Base-by-base conservation (phyloP, 768 basidiomycete species). In the Lentinula raphanica region DNA sequence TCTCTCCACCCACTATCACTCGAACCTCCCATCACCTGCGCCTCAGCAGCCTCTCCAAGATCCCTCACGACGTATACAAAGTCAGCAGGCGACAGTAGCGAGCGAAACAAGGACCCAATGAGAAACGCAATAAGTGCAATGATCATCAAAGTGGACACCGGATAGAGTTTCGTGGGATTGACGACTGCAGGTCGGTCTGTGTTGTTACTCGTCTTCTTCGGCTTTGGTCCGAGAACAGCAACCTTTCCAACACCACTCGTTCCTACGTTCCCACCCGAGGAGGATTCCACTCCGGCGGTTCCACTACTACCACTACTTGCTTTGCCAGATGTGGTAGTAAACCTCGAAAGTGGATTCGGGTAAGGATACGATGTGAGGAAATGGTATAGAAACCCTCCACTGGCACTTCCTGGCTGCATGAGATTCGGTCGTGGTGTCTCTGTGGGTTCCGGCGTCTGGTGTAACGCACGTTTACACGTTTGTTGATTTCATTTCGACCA, bases 71-170 rank as follows among this genome's bases (percentile, higher is more conserved):
- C 84, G 68, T 93, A 87, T 44, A 94, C 85, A 74, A 94, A 95
- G 72, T 97, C 96, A 15, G 88, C 91, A 44, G 96, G 92, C 5
- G 88, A 90, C 38, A 98, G 76, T 60, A 98, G 78, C 17, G 92
- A 93, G 56, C 96, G 84, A 60, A 97, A 74, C 56, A 98, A 75
- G 27, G 93, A 95, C 58, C 96, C 96, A 65, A 98, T 82, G 65
- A 98, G 75, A 71, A 98, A 94, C 27, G 90, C 88, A 64, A 97
- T 90, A 61, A 98, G 71, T 38, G 86, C 93, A 38, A 89, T 82
- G 59, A 93, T 75, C 64, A 97, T 66, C 59, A 96, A 71, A 40
- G 85, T 86, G 45, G 79, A 78, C 64, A 79, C 60, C 49, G 76
- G 72, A 66, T 78, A 81, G 63, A 65, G 54, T 58, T 65, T 54